Evolutionary conservation across 352 stramenopile species (phyloP).

Genomic region (Pythium coloratum): DNA sequence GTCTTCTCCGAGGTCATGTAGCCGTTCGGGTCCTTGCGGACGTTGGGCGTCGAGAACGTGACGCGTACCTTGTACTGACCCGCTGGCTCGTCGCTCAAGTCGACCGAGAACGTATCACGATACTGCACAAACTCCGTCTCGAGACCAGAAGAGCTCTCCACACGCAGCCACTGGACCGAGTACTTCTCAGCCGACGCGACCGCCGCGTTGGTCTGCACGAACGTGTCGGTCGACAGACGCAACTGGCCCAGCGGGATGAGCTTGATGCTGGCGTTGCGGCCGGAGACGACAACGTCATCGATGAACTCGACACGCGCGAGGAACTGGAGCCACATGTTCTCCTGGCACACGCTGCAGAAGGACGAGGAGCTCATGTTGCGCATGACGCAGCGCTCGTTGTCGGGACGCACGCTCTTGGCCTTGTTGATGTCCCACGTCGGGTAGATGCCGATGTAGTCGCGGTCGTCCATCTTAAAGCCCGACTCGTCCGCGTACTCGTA

Average conservation of each 20-base stretch:
- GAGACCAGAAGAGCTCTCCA: background rate
- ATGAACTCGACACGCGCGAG: slow-evolving; percentile 37
- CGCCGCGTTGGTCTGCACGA: slow-evolving; percentile 26
- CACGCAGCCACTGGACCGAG: slow-evolving; percentile 29
- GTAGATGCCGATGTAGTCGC: slow-evolving; percentile 33
- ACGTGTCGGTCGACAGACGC: slow-evolving; percentile 28
- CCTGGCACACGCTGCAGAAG: slow-evolving; percentile 41
- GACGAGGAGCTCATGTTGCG: slow-evolving; percentile 39
- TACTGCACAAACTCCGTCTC: slow-evolving; percentile 20
- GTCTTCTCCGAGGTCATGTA: slow-evolving; percentile 29
- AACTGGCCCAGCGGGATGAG: slow-evolving; percentile 37
- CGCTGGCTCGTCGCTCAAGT: slow-evolving; percentile 13
- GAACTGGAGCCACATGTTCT: slow-evolving; percentile 44
- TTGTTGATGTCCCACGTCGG: slow-evolving; percentile 37
- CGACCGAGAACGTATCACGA: slow-evolving; percentile 20
- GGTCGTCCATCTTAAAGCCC: slow-evolving; percentile 27
- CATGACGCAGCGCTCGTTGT: slow-evolving; percentile 43
- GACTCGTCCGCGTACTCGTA: slow-evolving; percentile 34
- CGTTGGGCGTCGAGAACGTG: slow-evolving; percentile 31
- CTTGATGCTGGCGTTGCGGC: slow-evolving; percentile 24
- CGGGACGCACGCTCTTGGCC: slow-evolving; percentile 31
- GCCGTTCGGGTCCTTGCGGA: slow-evolving; percentile 32
- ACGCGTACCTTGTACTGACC: slow-evolving; percentile 26
- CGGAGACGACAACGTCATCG: slow-evolving; percentile 29
- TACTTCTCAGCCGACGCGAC: slow-evolving; percentile 33